Evolutionary conservation across 306 rosid species (phyloP), one percentile per base, ranked within the genome.

Genomic region (Corylus heterophylla): DNA sequence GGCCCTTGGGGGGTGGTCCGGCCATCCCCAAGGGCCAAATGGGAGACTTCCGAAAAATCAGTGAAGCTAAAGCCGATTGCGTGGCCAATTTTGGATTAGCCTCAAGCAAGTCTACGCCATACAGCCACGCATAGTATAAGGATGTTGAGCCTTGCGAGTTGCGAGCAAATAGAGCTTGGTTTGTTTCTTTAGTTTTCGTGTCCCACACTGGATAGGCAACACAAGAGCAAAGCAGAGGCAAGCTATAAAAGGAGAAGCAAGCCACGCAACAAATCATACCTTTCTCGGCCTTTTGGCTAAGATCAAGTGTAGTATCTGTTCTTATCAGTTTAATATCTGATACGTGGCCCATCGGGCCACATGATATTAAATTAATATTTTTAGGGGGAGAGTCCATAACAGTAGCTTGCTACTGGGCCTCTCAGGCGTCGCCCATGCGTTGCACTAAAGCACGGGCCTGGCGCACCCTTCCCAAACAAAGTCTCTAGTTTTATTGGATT

Each of bases 271-370:
- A 37, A 3, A 7, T 0, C 14, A 67, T 39, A 39, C 71, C 71
- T 67, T 66, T 37, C 27, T 67, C 71, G 71, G 71, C 71, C 71
- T 67, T 37, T 67, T 16, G 71, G 71, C 71, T 67, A 67, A 67
- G 50, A 67, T 67, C 50, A 67, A 58, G 64, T 58, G 64, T 58
- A 22, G 64, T 58, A 22, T 58, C 64, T 58, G 64, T 58, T 22
- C 35, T 58, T 58, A 58, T 22, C 35, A 58, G 35, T 58, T 58
- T 58, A 58, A 58, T 59, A 59, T 59, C 66, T 10, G 66, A 59
- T 59, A 59, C 66, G 66, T 59, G 37, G 16, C 12, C 17, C 17
- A 11, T 0, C 5, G 66, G 39, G 35, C 13, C 35, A 66, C 71
- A 66, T 10, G 71, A 66, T 66, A 37, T 66, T 64, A 64, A 64